phyloP scores from a whole-genome alignment of 345 rosid genomes.

The Populus nigra region DNA sequence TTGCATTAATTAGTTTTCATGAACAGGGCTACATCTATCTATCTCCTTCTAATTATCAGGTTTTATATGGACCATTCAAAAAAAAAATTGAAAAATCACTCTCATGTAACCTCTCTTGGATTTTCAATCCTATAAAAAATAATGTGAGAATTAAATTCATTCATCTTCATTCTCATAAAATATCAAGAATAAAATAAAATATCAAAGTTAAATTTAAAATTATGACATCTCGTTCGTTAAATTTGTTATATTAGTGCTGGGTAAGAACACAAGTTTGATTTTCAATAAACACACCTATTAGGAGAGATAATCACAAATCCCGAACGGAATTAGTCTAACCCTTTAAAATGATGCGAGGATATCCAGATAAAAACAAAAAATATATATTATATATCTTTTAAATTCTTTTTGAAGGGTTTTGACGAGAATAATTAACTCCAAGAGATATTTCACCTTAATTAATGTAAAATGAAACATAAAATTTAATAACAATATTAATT shows the following conservation, averaged over 20 bases:
- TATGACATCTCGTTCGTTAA: neutral
- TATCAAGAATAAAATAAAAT: too few species aligned
- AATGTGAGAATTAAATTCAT: neutral
- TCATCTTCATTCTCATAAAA: too few species aligned
- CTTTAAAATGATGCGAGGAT: accelerated
- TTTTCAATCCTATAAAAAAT: neutral
- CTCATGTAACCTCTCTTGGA: neutral
- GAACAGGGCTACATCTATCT: neutral
- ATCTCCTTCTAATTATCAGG: neutral
- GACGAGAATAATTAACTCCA: neutral
- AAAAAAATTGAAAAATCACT: too few species aligned
- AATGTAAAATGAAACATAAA: neutral
- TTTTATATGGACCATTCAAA: neutral
- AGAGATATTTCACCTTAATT: neutral
- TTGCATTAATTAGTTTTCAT: too few species aligned
- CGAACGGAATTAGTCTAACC: accelerated
- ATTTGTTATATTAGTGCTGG: too few species aligned
- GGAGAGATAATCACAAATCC: accelerated
- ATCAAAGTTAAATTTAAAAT: too few species aligned
- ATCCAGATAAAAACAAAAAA: too few species aligned
- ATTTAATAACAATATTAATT: neutral
- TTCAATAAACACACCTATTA: too few species aligned
- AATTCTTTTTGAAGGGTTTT: neutral
- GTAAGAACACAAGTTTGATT: too few species aligned
- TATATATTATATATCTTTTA: too few species aligned